A percentile compares a stretch with the other conserved stretches of the same genome.
phyloP scores from a whole-genome alignment of 2,329 filamentous ascomycete genomes.

The Hymenoscyphus occultus region DNA sequence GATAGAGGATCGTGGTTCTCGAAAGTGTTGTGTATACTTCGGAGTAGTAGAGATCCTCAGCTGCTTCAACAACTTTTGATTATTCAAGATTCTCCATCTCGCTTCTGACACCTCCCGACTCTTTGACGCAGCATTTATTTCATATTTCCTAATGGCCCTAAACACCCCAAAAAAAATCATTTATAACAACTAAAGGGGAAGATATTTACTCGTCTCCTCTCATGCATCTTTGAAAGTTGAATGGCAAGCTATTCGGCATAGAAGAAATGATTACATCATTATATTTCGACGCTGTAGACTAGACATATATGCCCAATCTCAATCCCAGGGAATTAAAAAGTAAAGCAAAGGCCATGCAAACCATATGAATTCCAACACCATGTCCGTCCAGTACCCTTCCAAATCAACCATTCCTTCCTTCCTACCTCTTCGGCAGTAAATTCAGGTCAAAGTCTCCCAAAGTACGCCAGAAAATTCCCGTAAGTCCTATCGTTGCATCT shows the following conservation, averaged over 20 bases:
- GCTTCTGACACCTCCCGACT: too few species aligned
- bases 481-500: background rate
- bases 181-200: too few species aligned
- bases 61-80: too few species aligned
- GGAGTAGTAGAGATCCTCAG: too few species aligned
- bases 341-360: background rate
- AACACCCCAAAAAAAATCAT: too few species aligned
- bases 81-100: too few species aligned
- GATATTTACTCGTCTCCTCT: too few species aligned
- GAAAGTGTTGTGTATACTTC: too few species aligned
- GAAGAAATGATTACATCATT: background rate
- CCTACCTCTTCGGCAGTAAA: background rate
- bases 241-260: too few species aligned
- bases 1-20: background rate
- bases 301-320: background rate
- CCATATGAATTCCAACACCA: background rate
- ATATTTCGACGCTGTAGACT: background rate
- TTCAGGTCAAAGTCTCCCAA: slow-evolving; percentile 1
- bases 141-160: too few species aligned
- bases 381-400: background rate
- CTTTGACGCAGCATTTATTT: too few species aligned
- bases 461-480: background rate
- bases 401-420: background rate
- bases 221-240: too few species aligned
- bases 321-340: background rate